These are phyloP conservation scores for Fagus crenata DNA, from an alignment of 306 rosid species.

Conservation along the genomic window DNA sequence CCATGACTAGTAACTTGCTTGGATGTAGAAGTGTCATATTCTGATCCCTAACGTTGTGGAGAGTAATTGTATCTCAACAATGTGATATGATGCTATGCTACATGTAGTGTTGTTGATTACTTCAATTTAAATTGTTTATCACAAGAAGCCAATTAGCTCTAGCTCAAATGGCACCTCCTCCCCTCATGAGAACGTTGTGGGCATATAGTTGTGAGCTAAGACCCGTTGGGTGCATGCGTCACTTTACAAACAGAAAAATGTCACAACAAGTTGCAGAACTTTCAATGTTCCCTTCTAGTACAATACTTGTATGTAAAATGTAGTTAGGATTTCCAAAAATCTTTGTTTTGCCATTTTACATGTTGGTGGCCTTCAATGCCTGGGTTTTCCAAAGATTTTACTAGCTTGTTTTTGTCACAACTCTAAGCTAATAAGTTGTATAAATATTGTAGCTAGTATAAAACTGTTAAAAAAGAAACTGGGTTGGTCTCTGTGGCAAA, in stretches of 20 bases:
- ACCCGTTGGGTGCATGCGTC: background rate
- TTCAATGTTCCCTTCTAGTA: background rate
- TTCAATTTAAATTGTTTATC: background rate
- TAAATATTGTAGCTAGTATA: background rate
- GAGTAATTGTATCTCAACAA: background rate
- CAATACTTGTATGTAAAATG: background rate
- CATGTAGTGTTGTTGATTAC: background rate
- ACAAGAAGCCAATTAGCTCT: background rate
- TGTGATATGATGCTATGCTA: background rate
- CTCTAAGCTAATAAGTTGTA: background rate
- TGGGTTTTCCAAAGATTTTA: background rate
- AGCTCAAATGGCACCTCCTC: background rate
- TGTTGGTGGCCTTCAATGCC: background rate
- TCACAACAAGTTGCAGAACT: background rate
- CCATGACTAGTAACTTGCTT: conserved; percentile 11
- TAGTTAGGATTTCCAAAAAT: background rate
- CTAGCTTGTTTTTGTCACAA: background rate
- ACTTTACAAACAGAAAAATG: background rate
- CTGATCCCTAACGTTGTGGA: conserved; percentile 11
- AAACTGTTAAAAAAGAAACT: too few relatives aligned
- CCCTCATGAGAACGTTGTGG: background rate
- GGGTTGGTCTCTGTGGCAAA: too few relatives aligned
- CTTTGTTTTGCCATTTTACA: background rate
- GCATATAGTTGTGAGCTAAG: background rate
- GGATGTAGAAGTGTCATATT: conserved; percentile 16